Conservation (phyloP, 257 asterid genomes). For the Capsicum baccatum region DNA sequence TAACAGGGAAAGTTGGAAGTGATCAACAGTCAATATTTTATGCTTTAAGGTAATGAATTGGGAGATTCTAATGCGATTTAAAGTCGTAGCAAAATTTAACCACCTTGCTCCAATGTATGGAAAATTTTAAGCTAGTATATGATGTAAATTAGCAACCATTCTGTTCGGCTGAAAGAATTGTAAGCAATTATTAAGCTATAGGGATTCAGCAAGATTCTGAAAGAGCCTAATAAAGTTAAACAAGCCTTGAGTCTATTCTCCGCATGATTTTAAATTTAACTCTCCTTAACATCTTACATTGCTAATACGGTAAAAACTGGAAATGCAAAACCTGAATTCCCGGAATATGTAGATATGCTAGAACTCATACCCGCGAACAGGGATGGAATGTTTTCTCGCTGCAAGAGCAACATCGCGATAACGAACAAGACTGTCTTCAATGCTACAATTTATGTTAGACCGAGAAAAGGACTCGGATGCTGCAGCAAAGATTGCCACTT, state of each 20-base stretch:
- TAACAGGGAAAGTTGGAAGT: conserved; percentile 7
- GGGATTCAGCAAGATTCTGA: neutral
- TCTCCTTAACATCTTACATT: neutral
- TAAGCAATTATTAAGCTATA: neutral
- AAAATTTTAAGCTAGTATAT: neutral
- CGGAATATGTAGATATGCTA: conserved; percentile 22
- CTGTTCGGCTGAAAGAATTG: neutral
- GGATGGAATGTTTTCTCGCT: conserved; percentile 63
- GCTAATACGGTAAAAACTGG: neutral
- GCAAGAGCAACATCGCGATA: conserved; percentile 80
- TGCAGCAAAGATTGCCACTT: conserved; percentile 94
- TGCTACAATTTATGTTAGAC: conserved; percentile 84
- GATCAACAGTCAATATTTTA: neutral
- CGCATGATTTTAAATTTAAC: neutral
- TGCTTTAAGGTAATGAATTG: neutral
- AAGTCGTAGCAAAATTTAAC: conserved; percentile 5
- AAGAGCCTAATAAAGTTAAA: neutral
- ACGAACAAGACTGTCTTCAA: conserved; percentile 78
- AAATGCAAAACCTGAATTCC: neutral
- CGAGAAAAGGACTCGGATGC: conserved; percentile 88
- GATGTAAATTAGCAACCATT: neutral
- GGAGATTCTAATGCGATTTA: neutral
- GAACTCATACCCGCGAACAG: conserved; percentile 81
- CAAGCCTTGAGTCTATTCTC: neutral
- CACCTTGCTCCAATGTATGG: conserved; percentile 8